Percentiles rank a stretch among this genome's conserved stretches.
Evolutionary conservation across 225 moss, liverwort and hornwort species (phyloP).

Genomic region (Pseudoscleropodium purum): DNA sequence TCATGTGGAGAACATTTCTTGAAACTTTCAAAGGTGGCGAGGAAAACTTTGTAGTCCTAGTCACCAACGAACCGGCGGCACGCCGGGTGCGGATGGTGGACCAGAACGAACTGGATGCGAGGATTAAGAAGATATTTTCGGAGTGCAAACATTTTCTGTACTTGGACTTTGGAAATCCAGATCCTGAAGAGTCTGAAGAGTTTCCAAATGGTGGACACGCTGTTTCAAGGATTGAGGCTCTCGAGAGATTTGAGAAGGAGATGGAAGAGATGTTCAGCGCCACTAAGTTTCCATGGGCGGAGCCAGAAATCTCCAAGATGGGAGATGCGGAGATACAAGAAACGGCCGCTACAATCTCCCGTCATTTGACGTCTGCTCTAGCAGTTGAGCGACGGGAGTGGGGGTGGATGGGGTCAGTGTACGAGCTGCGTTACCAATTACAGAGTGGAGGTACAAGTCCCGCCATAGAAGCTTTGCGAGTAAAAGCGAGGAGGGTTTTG

Average conservation of each 20-base stretch:
- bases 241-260: not conserved
- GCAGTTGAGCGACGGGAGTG: not conserved
- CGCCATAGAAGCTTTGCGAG: not conserved
- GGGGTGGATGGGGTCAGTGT: not conserved
- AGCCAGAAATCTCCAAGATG: not conserved
- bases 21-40: not conserved
- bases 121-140: not conserved
- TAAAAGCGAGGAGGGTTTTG: not conserved
- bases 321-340: not conserved
- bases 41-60: not conserved
- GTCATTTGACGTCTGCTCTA: not conserved
- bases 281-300: not conserved
- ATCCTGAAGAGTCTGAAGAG: not conserved
- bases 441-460: too few species aligned
- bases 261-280: not conserved
- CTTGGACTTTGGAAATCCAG: not conserved
- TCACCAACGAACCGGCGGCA: not conserved
- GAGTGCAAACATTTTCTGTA: not conserved
- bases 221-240: not conserved
- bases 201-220: not conserved
- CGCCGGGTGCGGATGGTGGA: not conserved
- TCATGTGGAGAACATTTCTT: not conserved
- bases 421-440: too few species aligned
- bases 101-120: not conserved
- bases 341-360: not conserved